Evolutionary conservation across 805 yeast species (phyloP).

Genomic region (Metschnikowia anglica): DNA sequence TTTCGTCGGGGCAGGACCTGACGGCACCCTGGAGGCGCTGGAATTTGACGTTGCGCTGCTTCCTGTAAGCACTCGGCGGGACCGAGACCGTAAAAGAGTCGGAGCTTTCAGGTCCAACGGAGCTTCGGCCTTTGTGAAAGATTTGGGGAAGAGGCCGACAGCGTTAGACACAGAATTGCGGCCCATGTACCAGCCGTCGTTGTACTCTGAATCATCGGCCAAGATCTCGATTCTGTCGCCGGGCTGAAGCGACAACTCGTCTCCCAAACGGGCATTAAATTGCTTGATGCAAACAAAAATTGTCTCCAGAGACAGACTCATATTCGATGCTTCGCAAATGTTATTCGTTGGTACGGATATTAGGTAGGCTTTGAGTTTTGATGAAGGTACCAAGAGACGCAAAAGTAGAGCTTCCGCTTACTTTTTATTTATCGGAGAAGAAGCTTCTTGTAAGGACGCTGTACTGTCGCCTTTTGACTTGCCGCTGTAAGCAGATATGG

Average conservation of each 20-base stretch:
- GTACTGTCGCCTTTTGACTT: too few species aligned
- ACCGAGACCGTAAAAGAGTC: conserved; percentile 49
- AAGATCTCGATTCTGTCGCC: conserved; percentile 89
- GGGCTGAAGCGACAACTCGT: conserved; percentile 74
- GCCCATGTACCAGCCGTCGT: conserved; percentile 97
- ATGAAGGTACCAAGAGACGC: too few species aligned
- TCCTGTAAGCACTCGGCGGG: conserved; percentile 44
- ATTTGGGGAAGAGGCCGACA: conserved; percentile 88
- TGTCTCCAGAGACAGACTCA: conserved; percentile 17
- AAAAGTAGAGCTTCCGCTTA: too few species aligned
- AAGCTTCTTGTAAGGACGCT: too few species aligned
- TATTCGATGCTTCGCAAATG: background rate
- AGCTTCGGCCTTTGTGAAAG: conserved; percentile 62
- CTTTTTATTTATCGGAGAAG: too few species aligned
- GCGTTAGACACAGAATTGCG: conserved; percentile 66
- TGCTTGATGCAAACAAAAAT: conserved; percentile 71
- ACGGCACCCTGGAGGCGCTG: conserved; percentile 12
- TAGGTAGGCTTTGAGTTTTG: too few species aligned
- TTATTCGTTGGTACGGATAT: too few species aligned
- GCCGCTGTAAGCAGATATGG: too few species aligned
- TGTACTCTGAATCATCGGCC: conserved; percentile 89
- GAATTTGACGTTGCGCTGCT: conserved; percentile 11
- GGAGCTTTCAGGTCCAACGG: conserved; percentile 11
- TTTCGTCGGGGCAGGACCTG: conserved; percentile 8
- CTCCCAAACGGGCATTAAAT: conserved; percentile 83